Conservation (phyloP, 164 flowering plant genomes). For the Brasenia schreberi region DNA sequence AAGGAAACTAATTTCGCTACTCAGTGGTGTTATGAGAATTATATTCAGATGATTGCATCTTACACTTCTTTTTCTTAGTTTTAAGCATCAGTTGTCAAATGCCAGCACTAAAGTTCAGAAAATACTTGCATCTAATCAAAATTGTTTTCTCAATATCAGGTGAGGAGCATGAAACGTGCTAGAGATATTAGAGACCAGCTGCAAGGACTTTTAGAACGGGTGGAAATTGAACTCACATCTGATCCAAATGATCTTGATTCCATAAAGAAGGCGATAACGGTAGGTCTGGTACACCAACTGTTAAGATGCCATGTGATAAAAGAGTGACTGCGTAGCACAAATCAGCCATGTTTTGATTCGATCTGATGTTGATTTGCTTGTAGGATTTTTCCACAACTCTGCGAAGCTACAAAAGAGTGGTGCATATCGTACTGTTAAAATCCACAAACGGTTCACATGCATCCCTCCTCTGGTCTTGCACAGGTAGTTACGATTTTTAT, state of each 20-base stretch:
- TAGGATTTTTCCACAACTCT: slow-evolving; percentile 87
- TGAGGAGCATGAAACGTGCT: slow-evolving; percentile 96
- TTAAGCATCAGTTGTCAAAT: neutral
- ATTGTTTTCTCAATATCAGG: slow-evolving; percentile 25
- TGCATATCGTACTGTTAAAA: slow-evolving; percentile 82
- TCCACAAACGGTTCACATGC: slow-evolving; percentile 85
- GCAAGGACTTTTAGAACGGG: slow-evolving; percentile 88
- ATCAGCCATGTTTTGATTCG: neutral
- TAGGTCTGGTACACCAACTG: slow-evolving; percentile 30
- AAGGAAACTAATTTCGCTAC: slow-evolving; percentile 86
- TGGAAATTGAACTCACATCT: slow-evolving; percentile 67
- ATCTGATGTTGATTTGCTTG: slow-evolving; percentile 2
- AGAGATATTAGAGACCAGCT: slow-evolving; percentile 87
- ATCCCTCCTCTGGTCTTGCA: slow-evolving; percentile 89
- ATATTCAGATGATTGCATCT: slow-evolving; percentile 52
- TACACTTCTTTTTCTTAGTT: neutral
- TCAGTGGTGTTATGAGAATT: slow-evolving; percentile 96
- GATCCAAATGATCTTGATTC: slow-evolving; percentile 55
- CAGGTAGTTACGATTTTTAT: slow-evolving; percentile 29
- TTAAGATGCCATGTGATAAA: too few relatives aligned
- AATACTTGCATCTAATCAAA: neutral
- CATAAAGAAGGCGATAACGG: slow-evolving; percentile 72
- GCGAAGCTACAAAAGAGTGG: slow-evolving; percentile 83
- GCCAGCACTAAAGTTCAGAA: neutral
- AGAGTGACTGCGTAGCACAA: too few relatives aligned